These are phyloP conservation scores for Zygosaccharomyces gambellarensis DNA, from an alignment of 805 yeast genomes.

Conservation along the genomic window DNA sequence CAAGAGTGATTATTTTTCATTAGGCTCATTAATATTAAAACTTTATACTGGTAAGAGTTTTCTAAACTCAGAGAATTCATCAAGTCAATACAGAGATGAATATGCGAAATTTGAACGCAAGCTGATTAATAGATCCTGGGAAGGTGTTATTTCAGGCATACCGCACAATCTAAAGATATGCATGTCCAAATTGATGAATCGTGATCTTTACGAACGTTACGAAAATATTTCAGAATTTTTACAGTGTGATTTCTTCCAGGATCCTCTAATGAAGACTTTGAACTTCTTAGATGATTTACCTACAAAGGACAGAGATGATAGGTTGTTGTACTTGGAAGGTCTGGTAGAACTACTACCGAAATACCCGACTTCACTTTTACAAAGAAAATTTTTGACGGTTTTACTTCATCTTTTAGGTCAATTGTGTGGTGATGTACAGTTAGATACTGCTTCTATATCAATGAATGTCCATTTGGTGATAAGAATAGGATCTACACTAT, in stretches of 20 bases:
- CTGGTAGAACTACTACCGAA: constrained; percentile 48
- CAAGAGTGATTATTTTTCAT: constrained; percentile 76
- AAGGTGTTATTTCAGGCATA: constrained; percentile 47
- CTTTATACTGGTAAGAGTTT: constrained; percentile 56
- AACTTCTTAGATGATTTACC: constrained; percentile 78
- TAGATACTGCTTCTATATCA: constrained; percentile 41
- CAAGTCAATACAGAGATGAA: constrained; percentile 58
- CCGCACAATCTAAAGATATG: constrained; percentile 50
- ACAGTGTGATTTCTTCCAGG: constrained; percentile 72
- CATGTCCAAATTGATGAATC: constrained; percentile 48
- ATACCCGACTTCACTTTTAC: constrained; percentile 55
- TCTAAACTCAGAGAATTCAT: constrained; percentile 47
- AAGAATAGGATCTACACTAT: constrained; percentile 57
- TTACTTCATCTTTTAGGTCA: constrained; percentile 48
- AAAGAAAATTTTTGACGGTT: constrained; percentile 70
- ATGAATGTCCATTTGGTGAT: constrained; percentile 48
- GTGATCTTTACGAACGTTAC: constrained; percentile 54
- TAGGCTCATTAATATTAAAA: constrained; percentile 72
- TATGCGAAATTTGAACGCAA: constrained; percentile 45
- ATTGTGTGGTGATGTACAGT: constrained; percentile 31
- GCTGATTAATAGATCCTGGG: constrained; percentile 37
- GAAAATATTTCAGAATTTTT: constrained; percentile 49
- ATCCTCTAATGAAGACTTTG: constrained; percentile 74
- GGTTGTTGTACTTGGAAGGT: constrained; percentile 61
- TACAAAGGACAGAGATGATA: constrained; percentile 65